Evolutionary conservation across 2,329 filamentous ascomycete species (phyloP).

Genomic region (Hortaea sp.): DNA sequence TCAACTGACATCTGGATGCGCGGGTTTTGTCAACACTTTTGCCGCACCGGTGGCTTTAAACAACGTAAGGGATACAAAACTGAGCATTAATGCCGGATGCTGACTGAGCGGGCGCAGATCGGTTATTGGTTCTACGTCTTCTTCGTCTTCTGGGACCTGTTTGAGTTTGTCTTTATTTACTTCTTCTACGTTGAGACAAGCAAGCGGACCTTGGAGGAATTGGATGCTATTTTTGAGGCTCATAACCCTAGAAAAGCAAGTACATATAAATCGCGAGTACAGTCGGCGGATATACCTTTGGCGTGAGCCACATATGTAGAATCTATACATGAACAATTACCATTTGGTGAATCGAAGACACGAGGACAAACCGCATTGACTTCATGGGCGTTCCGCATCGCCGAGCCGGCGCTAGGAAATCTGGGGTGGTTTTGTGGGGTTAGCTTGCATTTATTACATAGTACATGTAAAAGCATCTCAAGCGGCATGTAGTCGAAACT

Average conservation of each 20-base stretch:
- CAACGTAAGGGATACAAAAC: background rate
- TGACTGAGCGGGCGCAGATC: constrained; percentile 13
- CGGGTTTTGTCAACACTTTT: background rate
- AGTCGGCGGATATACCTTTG: too few relatives aligned
- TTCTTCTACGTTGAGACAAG: constrained; percentile 32
- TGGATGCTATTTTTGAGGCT: constrained; percentile 34
- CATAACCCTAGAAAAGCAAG: constrained; percentile 29
- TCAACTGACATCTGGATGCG: background rate
- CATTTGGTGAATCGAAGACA: too few relatives aligned
- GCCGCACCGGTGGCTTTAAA: constrained; percentile 2
- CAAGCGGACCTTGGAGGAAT: constrained; percentile 35
- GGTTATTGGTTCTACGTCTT: constrained; percentile 13
- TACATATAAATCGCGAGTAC: too few relatives aligned
- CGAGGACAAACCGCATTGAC: background rate
- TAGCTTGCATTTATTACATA: too few relatives aligned
- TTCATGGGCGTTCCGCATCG: too few relatives aligned
- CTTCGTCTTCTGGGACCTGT: constrained; percentile 23
- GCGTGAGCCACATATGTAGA: too few relatives aligned
- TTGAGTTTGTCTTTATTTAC: constrained; percentile 25
- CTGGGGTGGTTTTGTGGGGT: too few relatives aligned
- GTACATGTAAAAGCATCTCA: too few relatives aligned
- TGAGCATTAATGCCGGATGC: too few relatives aligned
- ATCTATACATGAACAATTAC: too few relatives aligned
- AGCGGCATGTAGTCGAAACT: too few relatives aligned
- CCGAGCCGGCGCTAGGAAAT: background rate